Base-by-base conservation (phyloP, 805 yeast species). In the Helenozyma rhizophorensis region DNA sequence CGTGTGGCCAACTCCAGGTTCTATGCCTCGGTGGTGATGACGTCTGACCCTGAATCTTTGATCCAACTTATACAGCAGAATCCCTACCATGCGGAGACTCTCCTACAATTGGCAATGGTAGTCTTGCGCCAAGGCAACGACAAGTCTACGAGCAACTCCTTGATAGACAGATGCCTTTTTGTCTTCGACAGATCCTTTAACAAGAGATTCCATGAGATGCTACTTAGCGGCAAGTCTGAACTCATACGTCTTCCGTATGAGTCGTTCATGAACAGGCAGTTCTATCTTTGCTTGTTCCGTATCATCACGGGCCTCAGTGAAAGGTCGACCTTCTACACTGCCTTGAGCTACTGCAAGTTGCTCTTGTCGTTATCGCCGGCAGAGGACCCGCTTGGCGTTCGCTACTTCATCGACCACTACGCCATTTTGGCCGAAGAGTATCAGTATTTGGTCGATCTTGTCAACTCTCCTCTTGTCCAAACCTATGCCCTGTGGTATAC, bases 331-430 rank as follows among this genome's bases (percentile, higher is more conserved):
- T 78, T 74, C 49, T 71, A 61, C 37, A 87, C 96, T 0, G 95
- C 95, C 1, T 70, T 84, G 26, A 75, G 77, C 25, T 87, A 80
- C 63, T 74, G 83, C 47, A 86, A 84, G 52, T 64, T 80, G 5
- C 62, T 87, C 30, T 63, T 83, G 41, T 74, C 88, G 2, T 60
- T 88, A 19, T 67, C 76, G 22, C 95, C 95, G 1, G 70, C 78
- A 2, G 84, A 81, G 36, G 96, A 88, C 61, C 95, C 95, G 2
- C 62, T 80, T 32, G 95, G 95, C 14, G 87, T 82, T 9, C 70
- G 95, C 42, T 80, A 81, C 50, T 83, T 86, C 54, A 78, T 88
- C 45, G 96, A 88, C 53, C 79, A 74, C 50, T 87, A 83, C 50
- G 80, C 90, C 3, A 60, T 84, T 3, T 61, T 76, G 58, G 66